phyloP scores from a whole-genome alignment of 192 early-diverging fungal genomes.

The Umbelopsis vinacea region DNA sequence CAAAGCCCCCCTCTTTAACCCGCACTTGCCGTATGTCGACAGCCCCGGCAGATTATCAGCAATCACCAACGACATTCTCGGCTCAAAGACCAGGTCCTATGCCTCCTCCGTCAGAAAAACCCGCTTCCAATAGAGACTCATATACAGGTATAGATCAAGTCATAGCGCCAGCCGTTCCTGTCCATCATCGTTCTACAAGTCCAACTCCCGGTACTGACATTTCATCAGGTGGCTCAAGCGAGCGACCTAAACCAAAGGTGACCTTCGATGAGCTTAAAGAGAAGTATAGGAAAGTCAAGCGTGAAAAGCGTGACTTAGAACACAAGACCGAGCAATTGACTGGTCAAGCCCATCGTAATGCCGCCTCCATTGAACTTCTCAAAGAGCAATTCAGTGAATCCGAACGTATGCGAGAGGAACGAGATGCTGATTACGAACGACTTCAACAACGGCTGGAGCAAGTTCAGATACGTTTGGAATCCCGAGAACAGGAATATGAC shows the following conservation, averaged over 20 bases:
- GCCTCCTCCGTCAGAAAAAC: background rate
- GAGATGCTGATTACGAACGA: constrained; percentile 13
- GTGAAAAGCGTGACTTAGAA: constrained; percentile 20
- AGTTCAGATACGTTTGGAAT: constrained; percentile 6
- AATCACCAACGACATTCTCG: background rate
- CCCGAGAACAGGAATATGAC: constrained; percentile 20
- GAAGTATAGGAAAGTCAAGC: background rate
- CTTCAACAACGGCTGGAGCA: constrained; percentile 7
- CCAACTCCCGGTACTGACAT: background rate
- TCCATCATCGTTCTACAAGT: background rate
- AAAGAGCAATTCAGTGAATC: background rate
- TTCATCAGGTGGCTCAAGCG: background rate
- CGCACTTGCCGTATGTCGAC: background rate
- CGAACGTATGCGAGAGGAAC: constrained; percentile 6
- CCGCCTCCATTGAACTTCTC: background rate
- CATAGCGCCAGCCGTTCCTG: constrained; percentile 3
- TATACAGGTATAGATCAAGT: constrained; percentile 11
- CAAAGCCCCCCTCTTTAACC: background rate
- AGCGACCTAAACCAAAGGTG: constrained; percentile 11
- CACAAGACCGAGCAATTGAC: background rate
- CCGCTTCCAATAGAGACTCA: constrained; percentile 4
- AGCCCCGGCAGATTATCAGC: constrained; percentile 14
- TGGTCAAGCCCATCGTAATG: constrained; percentile 12
- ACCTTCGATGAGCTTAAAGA: constrained; percentile 10
- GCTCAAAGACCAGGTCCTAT: constrained; percentile 4